Evolutionary conservation across 2,329 filamentous ascomycete genomes (phyloP).

Genomic region (Hypoxylon sp.): DNA sequence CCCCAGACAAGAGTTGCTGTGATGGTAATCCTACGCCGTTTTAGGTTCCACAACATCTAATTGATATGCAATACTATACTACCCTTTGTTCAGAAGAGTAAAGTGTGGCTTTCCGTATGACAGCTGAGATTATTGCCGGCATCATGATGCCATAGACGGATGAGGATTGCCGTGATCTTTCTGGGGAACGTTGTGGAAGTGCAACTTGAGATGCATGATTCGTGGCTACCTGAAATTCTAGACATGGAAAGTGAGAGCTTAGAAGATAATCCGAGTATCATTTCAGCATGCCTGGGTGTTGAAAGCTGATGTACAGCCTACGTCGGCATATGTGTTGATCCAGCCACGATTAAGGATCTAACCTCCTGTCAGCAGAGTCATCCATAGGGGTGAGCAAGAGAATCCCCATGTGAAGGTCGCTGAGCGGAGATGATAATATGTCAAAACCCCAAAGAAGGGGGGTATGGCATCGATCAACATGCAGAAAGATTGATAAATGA

Average conservation of each 20-base stretch:
- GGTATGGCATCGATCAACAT: not conserved
- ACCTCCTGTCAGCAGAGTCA: constrained; percentile 3
- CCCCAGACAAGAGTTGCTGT: constrained; percentile 9
- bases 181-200: not conserved
- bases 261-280: constrained; percentile 3
- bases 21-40: not conserved
- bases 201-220: not conserved
- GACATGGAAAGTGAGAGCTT: not conserved
- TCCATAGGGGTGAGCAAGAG: not conserved
- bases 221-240: constrained; percentile 29
- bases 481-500: constrained; percentile 28
- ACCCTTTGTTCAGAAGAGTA: not conserved
- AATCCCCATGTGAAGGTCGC: not conserved
- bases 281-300: not conserved
- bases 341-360: not conserved
- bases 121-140: constrained; percentile 16
- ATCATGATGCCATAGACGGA: constrained; percentile 8
- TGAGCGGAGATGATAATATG: not conserved
- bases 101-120: constrained; percentile 19
- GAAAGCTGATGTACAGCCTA: constrained; percentile 5
- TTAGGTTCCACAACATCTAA: constrained; percentile 24
- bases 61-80: constrained; percentile 13
- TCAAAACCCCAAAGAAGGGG: constrained; percentile 2
- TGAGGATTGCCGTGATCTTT: not conserved
- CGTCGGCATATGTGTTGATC: constrained; percentile 1